A percentile compares a stretch with the other conserved stretches of the same genome.
These are phyloP conservation scores for Panicum virgatum DNA, from an alignment of 202 grass and related monocot genomes.

Conservation along the genomic window DNA sequence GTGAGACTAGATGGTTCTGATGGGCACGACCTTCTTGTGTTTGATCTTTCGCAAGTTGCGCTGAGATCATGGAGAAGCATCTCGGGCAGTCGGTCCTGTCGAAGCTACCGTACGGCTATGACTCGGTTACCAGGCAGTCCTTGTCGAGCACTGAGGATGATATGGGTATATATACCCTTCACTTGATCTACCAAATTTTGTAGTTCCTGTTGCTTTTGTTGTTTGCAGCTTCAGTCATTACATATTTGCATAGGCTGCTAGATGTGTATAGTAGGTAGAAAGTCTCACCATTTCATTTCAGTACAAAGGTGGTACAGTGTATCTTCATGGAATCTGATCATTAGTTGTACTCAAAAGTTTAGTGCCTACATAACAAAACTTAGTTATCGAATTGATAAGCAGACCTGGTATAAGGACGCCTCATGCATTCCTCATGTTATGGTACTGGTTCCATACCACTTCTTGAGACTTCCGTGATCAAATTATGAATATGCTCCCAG, in stretches of 20 bases:
- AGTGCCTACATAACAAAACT: not conserved
- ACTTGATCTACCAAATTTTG: not conserved
- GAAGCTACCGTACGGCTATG: conserved; percentile 74
- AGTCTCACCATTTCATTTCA: not conserved
- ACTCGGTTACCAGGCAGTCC: conserved; percentile 66
- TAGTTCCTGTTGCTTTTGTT: not conserved
- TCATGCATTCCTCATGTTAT: not conserved
- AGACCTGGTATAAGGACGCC: not conserved
- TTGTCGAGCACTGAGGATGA: conserved; percentile 89
- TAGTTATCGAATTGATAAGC: not conserved
- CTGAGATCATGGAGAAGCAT: conserved; percentile 74
- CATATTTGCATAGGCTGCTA: not conserved
- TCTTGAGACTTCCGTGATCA: not conserved
- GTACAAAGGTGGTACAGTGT: not conserved
- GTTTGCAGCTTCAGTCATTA: conserved; percentile 3
- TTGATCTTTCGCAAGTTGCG: conserved; percentile 47
- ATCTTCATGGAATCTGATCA: not conserved
- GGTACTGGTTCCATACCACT: not conserved
- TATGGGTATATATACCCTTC: conserved; percentile 62
- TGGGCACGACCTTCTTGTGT: not conserved
- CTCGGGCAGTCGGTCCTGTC: conserved; percentile 64
- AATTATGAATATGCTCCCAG: not conserved
- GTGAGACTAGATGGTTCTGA: not conserved
- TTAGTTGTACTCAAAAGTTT: not conserved
- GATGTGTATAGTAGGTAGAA: not conserved